These are phyloP conservation scores for Sphaerulina vaccinii DNA, from an alignment of 2,329 filamentous ascomycete species.

Conservation along the genomic window DNA sequence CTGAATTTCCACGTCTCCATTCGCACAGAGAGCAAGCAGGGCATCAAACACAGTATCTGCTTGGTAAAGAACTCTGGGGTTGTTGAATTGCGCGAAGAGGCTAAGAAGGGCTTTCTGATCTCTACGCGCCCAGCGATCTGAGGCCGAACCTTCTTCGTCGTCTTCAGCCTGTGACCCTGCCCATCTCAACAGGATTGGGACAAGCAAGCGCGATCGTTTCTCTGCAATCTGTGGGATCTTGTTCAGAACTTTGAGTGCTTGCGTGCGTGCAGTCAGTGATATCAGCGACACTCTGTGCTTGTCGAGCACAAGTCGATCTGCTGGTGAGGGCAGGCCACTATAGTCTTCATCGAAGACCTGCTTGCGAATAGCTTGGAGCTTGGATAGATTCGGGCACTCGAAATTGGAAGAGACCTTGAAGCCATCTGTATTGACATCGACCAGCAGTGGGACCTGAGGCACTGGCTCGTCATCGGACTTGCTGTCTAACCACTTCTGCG, in stretches of 20 bases:
- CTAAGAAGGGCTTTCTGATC: slow-evolving; percentile 82
- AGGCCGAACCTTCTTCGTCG: slow-evolving; percentile 8
- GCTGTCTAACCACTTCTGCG: slow-evolving; percentile 71
- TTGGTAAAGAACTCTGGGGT: slow-evolving; percentile 80
- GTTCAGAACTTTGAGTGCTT: slow-evolving; percentile 76
- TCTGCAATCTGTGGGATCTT: slow-evolving; percentile 76
- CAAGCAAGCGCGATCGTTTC: slow-evolving; percentile 77
- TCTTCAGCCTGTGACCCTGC: slow-evolving; percentile 51
- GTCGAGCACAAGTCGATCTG: slow-evolving; percentile 23
- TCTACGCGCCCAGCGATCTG: slow-evolving; percentile 62
- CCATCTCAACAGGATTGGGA: slow-evolving; percentile 85
- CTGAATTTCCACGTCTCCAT: slow-evolving; percentile 88
- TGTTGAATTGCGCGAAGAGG: slow-evolving; percentile 80
- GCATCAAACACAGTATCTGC: slow-evolving; percentile 72
- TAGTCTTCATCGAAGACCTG: slow-evolving; percentile 55
- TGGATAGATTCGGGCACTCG: slow-evolving; percentile 74
- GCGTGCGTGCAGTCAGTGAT: slow-evolving; percentile 52
- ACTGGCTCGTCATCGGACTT: slow-evolving; percentile 37
- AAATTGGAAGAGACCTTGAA: slow-evolving; percentile 65
- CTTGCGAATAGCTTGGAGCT: slow-evolving; percentile 55
- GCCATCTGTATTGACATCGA: slow-evolving; percentile 27
- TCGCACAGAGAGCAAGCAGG: slow-evolving; percentile 72
- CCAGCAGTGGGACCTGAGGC: slow-evolving; percentile 6
- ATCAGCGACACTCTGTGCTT: slow-evolving; percentile 18
- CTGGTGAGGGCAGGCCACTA: slow-evolving; percentile 25